Percentiles rank a stretch among this genome's conserved stretches.
Evolutionary conservation across 2,329 filamentous ascomycete species (phyloP).

Genomic region (Botryotinia calthae): DNA sequence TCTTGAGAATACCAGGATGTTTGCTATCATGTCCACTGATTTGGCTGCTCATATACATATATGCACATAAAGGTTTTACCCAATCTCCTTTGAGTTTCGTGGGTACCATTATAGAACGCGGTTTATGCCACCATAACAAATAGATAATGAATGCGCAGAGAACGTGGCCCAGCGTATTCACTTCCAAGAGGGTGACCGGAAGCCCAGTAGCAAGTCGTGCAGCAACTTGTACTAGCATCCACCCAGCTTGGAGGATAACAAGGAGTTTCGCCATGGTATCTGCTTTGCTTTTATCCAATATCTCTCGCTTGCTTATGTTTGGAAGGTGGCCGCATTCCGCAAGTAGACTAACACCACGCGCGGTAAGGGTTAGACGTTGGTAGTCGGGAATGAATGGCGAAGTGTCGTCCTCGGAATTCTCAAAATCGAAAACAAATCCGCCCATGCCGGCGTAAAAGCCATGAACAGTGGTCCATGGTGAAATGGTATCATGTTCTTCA

Average conservation of each 20-base stretch:
- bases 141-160: slow-evolving; percentile 25
- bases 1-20: slow-evolving; percentile 24
- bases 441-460: slow-evolving; percentile 27
- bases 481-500: not conserved
- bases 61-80: slow-evolving; percentile 20
- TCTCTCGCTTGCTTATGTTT: slow-evolving; percentile 17
- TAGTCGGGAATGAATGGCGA: not conserved
- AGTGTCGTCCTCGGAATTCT: not conserved
- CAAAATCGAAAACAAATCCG: slow-evolving; percentile 18
- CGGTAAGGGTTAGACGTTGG: not conserved
- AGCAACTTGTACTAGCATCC: slow-evolving; percentile 31
- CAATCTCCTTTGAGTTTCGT: slow-evolving; percentile 21
- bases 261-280: slow-evolving; percentile 32
- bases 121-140: slow-evolving; percentile 24
- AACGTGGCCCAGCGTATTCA: slow-evolving; percentile 35
- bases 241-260: slow-evolving; percentile 32
- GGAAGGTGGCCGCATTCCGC: not conserved
- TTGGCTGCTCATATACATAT: slow-evolving; percentile 24
- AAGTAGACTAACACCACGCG: not conserved
- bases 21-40: slow-evolving; percentile 29
- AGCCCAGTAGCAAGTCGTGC: slow-evolving; percentile 26
- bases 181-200: slow-evolving; percentile 32
- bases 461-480: slow-evolving; percentile 21
- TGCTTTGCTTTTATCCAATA: slow-evolving; percentile 36
- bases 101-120: slow-evolving; percentile 18